Evolutionary conservation across 345 rosid genomes (phyloP).

Genomic region (Salix dunnii): DNA sequence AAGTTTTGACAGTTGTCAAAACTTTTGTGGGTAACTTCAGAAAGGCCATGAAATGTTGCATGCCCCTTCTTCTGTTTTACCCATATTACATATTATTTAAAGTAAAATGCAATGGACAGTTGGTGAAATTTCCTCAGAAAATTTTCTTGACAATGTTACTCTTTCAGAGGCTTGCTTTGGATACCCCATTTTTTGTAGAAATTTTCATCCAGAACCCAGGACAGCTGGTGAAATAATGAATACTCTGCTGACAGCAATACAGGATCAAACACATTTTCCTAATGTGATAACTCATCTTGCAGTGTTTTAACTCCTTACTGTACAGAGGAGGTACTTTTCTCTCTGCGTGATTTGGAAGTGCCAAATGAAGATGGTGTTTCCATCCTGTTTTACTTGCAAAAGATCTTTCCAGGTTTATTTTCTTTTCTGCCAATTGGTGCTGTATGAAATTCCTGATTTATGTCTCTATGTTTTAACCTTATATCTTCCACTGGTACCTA

Average conservation of each 20-base stretch:
- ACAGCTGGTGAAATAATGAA: background rate
- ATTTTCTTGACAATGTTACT: too few relatives aligned
- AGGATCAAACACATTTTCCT: background rate
- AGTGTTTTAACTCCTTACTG: slow-evolving; percentile 96
- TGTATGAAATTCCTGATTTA: background rate
- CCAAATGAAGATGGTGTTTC: slow-evolving; percentile 98
- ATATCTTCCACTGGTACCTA: background rate
- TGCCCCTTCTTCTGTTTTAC: too few relatives aligned
- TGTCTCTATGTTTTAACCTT: background rate
- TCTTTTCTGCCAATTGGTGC: background rate
- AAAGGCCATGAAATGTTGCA: too few relatives aligned
- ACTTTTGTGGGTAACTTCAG: background rate
- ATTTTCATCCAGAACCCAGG: background rate
- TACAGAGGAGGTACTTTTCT: slow-evolving; percentile 89
- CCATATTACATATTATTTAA: too few relatives aligned
- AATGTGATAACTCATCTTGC: slow-evolving; percentile 18
- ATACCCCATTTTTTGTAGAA: background rate
- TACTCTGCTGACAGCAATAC: background rate
- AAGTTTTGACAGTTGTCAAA: background rate
- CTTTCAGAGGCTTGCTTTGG: background rate
- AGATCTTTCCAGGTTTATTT: slow-evolving; percentile 85
- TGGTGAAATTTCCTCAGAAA: too few relatives aligned
- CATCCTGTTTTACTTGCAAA: slow-evolving; percentile 86
- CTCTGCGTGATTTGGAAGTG: slow-evolving; percentile 63
- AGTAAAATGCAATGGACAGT: too few relatives aligned